Conservation (phyloP, 1,139 yeast genomes). For the Protomyces arabidopsidicola region DNA sequence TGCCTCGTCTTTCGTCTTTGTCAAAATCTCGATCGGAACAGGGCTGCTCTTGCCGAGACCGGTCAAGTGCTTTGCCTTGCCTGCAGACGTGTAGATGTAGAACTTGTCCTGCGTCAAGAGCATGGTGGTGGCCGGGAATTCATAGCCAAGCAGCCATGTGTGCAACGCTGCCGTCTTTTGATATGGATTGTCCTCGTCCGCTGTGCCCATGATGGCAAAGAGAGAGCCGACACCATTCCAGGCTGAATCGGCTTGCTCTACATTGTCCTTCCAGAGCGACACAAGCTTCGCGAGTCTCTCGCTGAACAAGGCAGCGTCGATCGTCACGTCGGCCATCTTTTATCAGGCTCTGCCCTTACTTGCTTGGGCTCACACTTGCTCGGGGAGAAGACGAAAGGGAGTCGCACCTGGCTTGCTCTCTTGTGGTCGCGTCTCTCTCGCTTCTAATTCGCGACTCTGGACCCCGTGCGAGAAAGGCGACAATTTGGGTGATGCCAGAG, state of each 20-base stretch:
- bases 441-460: too few species aligned
- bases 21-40: constrained; percentile 59
- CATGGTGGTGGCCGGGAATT: constrained; percentile 84
- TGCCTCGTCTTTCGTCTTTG: constrained; percentile 74
- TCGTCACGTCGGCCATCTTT: constrained; percentile 20
- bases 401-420: too few species aligned
- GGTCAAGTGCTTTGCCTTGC: constrained; percentile 41
- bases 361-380: neutral
- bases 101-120: constrained; percentile 59
- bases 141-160: constrained; percentile 91
- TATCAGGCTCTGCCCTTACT: neutral
- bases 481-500: too few species aligned
- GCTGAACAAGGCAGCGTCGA: constrained; percentile 19
- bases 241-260: constrained; percentile 32
- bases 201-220: constrained; percentile 70
- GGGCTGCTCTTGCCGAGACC: constrained; percentile 28
- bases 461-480: too few species aligned
- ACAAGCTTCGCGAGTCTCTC: constrained; percentile 15
- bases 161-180: constrained; percentile 84
- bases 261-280: constrained; percentile 15
- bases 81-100: constrained; percentile 66
- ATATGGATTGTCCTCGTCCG: constrained; percentile 84
- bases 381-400: too few species aligned
- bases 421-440: too few species aligned
- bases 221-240: constrained; percentile 54